These are phyloP conservation scores for Trichoderma semiorbis DNA, from an alignment of 2,329 filamentous ascomycete species.

Conservation along the genomic window DNA sequence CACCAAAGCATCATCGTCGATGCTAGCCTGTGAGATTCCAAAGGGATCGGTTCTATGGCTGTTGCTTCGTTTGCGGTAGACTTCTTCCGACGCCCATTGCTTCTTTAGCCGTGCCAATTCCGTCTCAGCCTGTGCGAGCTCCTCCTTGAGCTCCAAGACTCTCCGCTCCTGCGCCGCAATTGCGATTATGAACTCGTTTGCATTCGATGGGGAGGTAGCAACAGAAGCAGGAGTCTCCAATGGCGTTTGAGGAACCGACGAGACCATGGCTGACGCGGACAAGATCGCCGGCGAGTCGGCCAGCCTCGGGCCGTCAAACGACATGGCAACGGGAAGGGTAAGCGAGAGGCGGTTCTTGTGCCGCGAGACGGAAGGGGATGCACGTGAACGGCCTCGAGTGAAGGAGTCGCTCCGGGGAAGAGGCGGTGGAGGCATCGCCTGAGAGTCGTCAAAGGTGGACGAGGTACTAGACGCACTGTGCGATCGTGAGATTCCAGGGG, in stretches of 20 bases:
- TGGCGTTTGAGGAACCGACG: slow-evolving; percentile 51
- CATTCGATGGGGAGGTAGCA: slow-evolving; percentile 48
- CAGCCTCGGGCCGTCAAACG: slow-evolving; percentile 35
- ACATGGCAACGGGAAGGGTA: slow-evolving; percentile 58
- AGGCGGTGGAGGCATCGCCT: slow-evolving; percentile 37
- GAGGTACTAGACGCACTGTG: slow-evolving; percentile 9
- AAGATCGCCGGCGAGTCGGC: slow-evolving; percentile 43
- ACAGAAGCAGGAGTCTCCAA: slow-evolving; percentile 38
- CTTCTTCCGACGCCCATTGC: slow-evolving; percentile 77
- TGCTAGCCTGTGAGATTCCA: slow-evolving; percentile 1
- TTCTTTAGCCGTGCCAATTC: slow-evolving; percentile 76
- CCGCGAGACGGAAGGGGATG: slow-evolving; percentile 51
- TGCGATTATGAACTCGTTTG: slow-evolving; percentile 74
- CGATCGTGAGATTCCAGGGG: slow-evolving; percentile 22
- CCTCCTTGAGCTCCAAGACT: slow-evolving; percentile 87
- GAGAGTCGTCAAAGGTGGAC: slow-evolving; percentile 11
- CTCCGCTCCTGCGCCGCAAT: slow-evolving; percentile 88
- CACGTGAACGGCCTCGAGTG: slow-evolving; percentile 46
- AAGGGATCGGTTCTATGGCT: slow-evolving; percentile 13
- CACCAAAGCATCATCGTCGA: slow-evolving; percentile 33
- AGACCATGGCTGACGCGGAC: slow-evolving; percentile 38
- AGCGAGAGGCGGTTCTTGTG: slow-evolving; percentile 58
- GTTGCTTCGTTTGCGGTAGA: slow-evolving; percentile 66
- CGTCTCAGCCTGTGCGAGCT: slow-evolving; percentile 76
- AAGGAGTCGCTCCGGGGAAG: slow-evolving; percentile 20